A percentile compares a stretch with the other conserved stretches of the same genome.
phyloP scores from a whole-genome alignment of 1,284 basidiomycete species.

The Papiliotrema laurentii region DNA sequence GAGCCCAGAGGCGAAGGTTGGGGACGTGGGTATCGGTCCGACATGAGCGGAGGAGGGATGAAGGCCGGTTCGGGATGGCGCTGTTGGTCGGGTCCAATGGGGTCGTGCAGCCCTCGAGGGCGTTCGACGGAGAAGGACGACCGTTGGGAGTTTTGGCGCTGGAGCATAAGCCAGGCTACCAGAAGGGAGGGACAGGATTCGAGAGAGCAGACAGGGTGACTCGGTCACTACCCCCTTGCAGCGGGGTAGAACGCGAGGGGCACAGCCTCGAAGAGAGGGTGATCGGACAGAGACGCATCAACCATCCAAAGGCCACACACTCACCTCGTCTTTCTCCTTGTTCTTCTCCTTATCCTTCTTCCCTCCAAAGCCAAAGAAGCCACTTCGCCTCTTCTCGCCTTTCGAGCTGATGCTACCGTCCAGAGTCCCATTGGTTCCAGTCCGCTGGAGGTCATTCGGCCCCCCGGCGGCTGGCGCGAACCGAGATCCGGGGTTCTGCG shows the following conservation, averaged over 20 bases:
- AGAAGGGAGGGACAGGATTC: background rate
- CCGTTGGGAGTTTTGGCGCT: too few species aligned
- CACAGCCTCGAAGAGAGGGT: too few species aligned
- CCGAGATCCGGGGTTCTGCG: background rate
- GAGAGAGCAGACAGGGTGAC: too few species aligned
- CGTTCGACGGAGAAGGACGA: constrained; percentile 14
- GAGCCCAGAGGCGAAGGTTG: too few species aligned
- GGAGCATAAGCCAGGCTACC: too few species aligned
- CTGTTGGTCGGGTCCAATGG: background rate
- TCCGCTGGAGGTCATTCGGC: background rate
- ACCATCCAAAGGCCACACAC: constrained; percentile 1
- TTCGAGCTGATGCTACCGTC: constrained; percentile 8
- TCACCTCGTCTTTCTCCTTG: constrained; percentile 11
- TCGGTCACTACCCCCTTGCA: too few species aligned
- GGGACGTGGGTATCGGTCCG: background rate
- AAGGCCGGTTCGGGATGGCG: background rate
- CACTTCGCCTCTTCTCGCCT: constrained; percentile 26
- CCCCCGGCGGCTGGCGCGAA: background rate
- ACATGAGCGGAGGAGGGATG: background rate
- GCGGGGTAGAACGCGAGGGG: too few species aligned
- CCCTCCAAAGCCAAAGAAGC: constrained; percentile 33
- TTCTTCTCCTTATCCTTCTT: constrained; percentile 36
- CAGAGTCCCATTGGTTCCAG: constrained; percentile 6
- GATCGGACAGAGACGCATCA: too few species aligned
- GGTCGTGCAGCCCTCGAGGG: background rate